Evolutionary conservation across 345 rosid species (phyloP), one percentile per base, ranked within the genome.

Genomic region (Passiflora organensis): DNA sequence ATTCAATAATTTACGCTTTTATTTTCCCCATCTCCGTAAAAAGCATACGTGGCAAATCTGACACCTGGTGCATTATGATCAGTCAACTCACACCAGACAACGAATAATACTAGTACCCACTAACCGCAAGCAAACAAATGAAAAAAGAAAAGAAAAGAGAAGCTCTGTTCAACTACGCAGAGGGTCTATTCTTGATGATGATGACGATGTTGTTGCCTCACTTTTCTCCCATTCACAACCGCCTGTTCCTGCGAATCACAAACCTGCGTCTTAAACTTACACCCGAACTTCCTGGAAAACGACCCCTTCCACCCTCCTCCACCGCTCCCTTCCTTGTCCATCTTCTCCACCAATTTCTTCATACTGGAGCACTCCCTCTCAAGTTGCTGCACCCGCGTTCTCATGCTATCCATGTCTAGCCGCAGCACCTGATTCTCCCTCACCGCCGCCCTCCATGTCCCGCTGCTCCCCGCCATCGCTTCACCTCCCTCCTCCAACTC

Each of bases 351-450:
- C 64, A 79, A 95, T 56, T 81, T 86, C 81, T 81, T 93, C 93
- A 93, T 88, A 5, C 65, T 77, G 1, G 95, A 86, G 57, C 96
- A 93, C 49, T 93, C 96, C 48, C 80, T 76, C 71, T 93, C 99
- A 42, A 93, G 80, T 68, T 81, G 77, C 45, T 86, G 85, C 66
- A 88, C 94, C 37, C 99, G 82, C 63, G 90, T 84, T 82, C 95
- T 82, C 95, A 93, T 88, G 73, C 87, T 84, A 66, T 93, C 99
- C 99, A 93, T 86, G 66, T 93, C 99, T 53, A 93, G 73, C 48
- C 90, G 82, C 50, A 93, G 77, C 76, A 88, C 95, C 68, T 86
- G 94, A 82, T 93, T 93, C 82, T 93, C 94, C 66, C 95, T 82
- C 75, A 72, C 91, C 0, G 93, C 77, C 24, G 75, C 71, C 71